phyloP scores from a whole-genome alignment of 148 eudicot genomes.

The Pharnaceum exiguum region DNA sequence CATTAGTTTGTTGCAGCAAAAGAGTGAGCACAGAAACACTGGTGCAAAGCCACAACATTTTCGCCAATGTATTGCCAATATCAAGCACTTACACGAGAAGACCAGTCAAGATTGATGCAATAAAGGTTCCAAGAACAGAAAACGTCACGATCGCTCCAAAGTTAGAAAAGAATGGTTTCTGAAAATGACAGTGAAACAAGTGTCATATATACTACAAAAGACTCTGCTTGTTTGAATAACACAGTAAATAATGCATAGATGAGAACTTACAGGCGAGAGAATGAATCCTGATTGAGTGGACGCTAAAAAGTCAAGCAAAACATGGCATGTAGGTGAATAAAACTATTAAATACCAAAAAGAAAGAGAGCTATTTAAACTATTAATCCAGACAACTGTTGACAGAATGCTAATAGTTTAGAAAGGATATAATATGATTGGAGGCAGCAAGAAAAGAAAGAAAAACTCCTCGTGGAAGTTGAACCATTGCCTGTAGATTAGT shows the following conservation, averaged over 20 bases:
- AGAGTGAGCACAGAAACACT: conserved; percentile 4
- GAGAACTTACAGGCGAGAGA: conserved; percentile 78
- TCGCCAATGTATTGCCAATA: neutral
- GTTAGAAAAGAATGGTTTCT: conserved; percentile 99
- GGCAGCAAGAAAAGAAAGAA: conserved; percentile 96
- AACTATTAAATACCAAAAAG: neutral
- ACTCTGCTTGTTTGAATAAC: neutral
- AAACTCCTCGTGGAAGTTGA: conserved; percentile 98
- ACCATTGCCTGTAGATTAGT: conserved; percentile 70
- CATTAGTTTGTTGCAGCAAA: neutral
- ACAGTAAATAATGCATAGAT: neutral
- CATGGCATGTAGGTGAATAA: conserved; percentile 4
- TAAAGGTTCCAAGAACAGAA: conserved; percentile 85
- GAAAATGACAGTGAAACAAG: conserved; percentile 22
- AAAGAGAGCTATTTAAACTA: neutral
- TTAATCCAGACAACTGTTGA: neutral
- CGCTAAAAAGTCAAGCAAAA: conserved; percentile 58
- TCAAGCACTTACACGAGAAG: conserved; percentile 74
- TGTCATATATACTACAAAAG: neutral
- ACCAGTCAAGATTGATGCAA: conserved; percentile 86
- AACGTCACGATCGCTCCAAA: conserved; percentile 96
- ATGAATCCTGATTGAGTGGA: conserved; percentile 95
- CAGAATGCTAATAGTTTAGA: neutral
- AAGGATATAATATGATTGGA: conserved; percentile 97
- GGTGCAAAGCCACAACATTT: neutral